These are phyloP conservation scores for Neurospora sp. DNA, from an alignment of 495 filamentous ascomycete species.

Conservation along the genomic window DNA sequence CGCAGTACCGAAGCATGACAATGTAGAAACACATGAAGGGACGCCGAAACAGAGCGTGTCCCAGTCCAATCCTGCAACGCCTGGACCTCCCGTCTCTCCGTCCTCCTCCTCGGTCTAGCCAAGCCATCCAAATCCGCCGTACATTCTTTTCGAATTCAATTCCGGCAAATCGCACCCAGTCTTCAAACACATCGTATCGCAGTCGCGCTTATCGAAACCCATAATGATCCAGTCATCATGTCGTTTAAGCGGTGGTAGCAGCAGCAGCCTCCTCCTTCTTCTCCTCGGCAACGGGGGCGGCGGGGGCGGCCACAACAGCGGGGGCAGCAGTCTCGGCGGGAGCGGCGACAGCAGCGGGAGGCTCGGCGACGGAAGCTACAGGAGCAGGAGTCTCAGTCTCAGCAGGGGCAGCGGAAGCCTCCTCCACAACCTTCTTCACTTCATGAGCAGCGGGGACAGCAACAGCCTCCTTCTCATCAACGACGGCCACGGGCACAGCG, in stretches of 20 bases:
- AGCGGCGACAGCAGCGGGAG: neutral
- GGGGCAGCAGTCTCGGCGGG: conserved; percentile 4
- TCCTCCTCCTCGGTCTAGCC: neutral
- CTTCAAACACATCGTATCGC: neutral
- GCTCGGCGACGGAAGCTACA: neutral
- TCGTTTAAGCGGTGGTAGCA: conserved; percentile 5
- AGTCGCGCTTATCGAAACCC: neutral
- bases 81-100: neutral
- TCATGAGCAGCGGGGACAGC: conserved; percentile 8
- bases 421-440: neutral
- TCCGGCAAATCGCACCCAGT: neutral
- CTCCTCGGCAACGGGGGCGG: conserved; percentile 6
- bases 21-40: neutral
- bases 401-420: conserved; percentile 6
- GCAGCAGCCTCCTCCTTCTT: conserved; percentile 12
- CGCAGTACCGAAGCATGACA: conserved; percentile 1
- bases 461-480: neutral
- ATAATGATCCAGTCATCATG: neutral
- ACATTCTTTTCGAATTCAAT: neutral
- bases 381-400: neutral
- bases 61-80: neutral
- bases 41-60: neutral
- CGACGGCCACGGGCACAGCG: conserved; percentile 14
- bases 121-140: neutral
- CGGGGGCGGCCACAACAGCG: conserved; percentile 2